These are phyloP conservation scores for Rosa rugosa DNA, from an alignment of 306 rosid genomes.

Conservation along the genomic window DNA sequence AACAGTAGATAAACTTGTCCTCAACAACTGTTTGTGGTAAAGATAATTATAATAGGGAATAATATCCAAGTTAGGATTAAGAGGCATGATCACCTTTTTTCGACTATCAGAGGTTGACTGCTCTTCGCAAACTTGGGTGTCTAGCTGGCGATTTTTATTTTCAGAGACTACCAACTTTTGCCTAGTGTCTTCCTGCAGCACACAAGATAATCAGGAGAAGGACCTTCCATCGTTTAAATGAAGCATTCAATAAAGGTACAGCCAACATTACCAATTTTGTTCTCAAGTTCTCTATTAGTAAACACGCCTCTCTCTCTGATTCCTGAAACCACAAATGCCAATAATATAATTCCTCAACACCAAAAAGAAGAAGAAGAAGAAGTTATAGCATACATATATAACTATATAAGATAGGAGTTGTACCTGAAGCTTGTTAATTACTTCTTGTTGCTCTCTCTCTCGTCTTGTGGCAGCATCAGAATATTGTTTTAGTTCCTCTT, in stretches of 20 bases:
- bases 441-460: conserved; percentile 78
- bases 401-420: neutral
- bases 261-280: conserved; percentile 70
- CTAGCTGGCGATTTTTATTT: conserved; percentile 82
- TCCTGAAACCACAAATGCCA: conserved; percentile 54
- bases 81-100: conserved; percentile 47
- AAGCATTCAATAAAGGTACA: conserved; percentile 19
- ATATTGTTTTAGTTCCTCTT: conserved; percentile 67
- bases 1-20: conserved; percentile 20
- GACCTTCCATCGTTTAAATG: conserved; percentile 11
- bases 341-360: conserved; percentile 19
- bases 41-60: conserved; percentile 17
- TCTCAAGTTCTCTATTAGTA: conserved; percentile 75
- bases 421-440: conserved; percentile 79
- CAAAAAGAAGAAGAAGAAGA: neutral
- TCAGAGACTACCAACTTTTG: conserved; percentile 79
- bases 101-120: conserved; percentile 58
- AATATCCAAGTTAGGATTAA: neutral
- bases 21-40: conserved; percentile 23
- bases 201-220: conserved; percentile 28
- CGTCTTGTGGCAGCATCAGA: conserved; percentile 63
- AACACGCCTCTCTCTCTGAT: conserved; percentile 68
- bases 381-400: neutral
- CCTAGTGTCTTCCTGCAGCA: conserved; percentile 81
- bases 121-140: conserved; percentile 66